These are phyloP conservation scores for Begonia masoniana DNA, from an alignment of 306 rosid genomes.

Conservation along the genomic window DNA sequence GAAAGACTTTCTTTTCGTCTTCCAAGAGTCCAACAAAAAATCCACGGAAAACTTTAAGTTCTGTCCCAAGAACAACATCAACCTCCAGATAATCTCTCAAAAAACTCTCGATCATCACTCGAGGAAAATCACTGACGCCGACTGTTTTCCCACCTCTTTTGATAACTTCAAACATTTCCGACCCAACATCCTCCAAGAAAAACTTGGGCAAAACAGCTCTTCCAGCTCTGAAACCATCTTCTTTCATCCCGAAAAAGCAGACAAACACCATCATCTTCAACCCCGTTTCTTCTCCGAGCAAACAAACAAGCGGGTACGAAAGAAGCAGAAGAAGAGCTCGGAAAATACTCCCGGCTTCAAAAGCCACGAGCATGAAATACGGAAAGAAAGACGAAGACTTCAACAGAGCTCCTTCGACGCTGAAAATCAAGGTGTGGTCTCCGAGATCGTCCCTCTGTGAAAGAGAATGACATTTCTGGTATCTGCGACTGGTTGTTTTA, in stretches of 20 bases:
- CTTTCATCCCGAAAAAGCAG: slow-evolving; percentile 70
- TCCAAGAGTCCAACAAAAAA: slow-evolving; percentile 65
- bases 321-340: slow-evolving; percentile 39
- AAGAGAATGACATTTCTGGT: slow-evolving; percentile 29
- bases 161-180: slow-evolving; percentile 42
- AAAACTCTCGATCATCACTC: slow-evolving; percentile 63
- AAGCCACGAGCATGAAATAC: slow-evolving; percentile 87
- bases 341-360: slow-evolving; percentile 55
- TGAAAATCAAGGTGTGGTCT: slow-evolving; percentile 38
- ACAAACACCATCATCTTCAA: slow-evolving; percentile 63
- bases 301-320: slow-evolving; percentile 42
- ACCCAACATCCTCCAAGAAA: slow-evolving; percentile 60
- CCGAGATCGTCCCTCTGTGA: slow-evolving; percentile 25
- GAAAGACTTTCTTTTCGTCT: slow-evolving; percentile 10
- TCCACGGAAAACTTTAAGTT: slow-evolving; percentile 49
- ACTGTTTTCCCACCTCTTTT: slow-evolving; percentile 39
- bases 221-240: slow-evolving; percentile 44
- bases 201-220: slow-evolving; percentile 66
- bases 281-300: slow-evolving; percentile 33
- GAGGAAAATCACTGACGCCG: slow-evolving; percentile 46
- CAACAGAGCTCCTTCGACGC: slow-evolving; percentile 50
- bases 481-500: slow-evolving; percentile 17
- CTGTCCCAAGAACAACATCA: slow-evolving; percentile 51
- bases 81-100: slow-evolving; percentile 62
- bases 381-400: slow-evolving; percentile 46